Evolutionary conservation across 352 stramenopile species (phyloP).

Genomic region (Phytophthora uliginosa): DNA sequence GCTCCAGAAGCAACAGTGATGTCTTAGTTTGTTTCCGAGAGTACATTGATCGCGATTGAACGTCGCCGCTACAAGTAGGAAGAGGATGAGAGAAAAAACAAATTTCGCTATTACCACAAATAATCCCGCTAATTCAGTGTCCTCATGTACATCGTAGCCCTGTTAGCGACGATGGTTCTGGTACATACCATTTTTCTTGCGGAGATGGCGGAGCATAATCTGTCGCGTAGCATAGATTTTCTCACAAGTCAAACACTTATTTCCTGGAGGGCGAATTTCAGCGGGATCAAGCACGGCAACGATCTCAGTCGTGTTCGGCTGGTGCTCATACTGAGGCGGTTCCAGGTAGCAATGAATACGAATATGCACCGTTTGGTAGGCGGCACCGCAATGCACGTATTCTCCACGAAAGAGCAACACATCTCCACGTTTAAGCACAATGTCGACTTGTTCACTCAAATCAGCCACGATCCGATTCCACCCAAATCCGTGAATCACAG

Average conservation of each 20-base stretch:
- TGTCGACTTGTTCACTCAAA: neutral
- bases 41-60: too few species aligned
- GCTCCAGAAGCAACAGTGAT: too few species aligned
- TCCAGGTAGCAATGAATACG: neutral
- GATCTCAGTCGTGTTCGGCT: neutral
- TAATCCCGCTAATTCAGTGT: too few species aligned
- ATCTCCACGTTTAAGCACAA: neutral
- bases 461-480: neutral
- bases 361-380: neutral
- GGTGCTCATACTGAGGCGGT: neutral
- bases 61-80: too few species aligned
- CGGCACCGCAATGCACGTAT: neutral
- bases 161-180: neutral
- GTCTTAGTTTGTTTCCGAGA: too few species aligned
- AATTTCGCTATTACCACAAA: too few species aligned
- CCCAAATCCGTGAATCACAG: neutral
- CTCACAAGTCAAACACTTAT: too few species aligned
- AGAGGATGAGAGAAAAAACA: too few species aligned
- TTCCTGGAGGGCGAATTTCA: too few species aligned
- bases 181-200: neutral
- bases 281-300: neutral
- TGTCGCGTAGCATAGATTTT: too few species aligned
- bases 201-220: too few species aligned
- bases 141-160: too few species aligned
- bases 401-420: neutral